Evolutionary conservation across 495 filamentous ascomycete genomes (phyloP).

Genomic region (Hyaloscypha variabilis): DNA sequence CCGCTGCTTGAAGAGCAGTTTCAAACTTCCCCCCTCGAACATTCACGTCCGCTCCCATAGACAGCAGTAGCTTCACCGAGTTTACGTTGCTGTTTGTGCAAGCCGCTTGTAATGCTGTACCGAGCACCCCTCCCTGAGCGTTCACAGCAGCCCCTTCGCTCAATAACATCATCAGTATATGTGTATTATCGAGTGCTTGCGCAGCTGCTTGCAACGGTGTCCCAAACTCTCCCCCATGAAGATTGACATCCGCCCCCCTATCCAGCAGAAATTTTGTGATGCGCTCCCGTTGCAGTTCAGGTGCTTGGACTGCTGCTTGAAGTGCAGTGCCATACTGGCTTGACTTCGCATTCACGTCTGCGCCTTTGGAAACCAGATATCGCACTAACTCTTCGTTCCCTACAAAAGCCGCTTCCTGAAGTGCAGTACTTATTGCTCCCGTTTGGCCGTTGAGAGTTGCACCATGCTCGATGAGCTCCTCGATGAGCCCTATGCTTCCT

Average conservation of each 20-base stretch:
- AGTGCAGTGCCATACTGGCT: not conserved
- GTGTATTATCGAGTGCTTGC: too few relatives aligned
- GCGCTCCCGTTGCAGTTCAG: not conserved
- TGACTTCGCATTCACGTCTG: conserved; percentile 8
- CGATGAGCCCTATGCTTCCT: not conserved
- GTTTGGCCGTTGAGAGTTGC: not conserved
- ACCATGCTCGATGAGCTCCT: not conserved
- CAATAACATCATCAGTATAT: too few relatives aligned
- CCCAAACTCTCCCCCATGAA: too few relatives aligned
- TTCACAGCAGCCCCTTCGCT: too few relatives aligned
- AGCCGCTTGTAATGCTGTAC: too few relatives aligned
- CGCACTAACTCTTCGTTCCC: conserved; percentile 47
- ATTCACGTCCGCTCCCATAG: not conserved
- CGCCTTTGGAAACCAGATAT: conserved; percentile 45
- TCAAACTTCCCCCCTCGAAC: too few relatives aligned
- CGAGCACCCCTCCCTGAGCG: too few relatives aligned
- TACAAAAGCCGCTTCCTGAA: conserved; percentile 55
- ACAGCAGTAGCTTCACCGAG: not conserved
- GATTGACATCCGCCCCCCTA: not conserved
- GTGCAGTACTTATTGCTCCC: conserved; percentile 43
- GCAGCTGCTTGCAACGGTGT: too few relatives aligned
- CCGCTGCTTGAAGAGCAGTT: too few relatives aligned
- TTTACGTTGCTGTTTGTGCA: too few relatives aligned
- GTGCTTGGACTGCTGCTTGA: not conserved
- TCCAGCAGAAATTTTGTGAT: not conserved